Evolutionary conservation across 2,329 filamentous ascomycete genomes (phyloP).

Genomic region (Juglanconis sp.): DNA sequence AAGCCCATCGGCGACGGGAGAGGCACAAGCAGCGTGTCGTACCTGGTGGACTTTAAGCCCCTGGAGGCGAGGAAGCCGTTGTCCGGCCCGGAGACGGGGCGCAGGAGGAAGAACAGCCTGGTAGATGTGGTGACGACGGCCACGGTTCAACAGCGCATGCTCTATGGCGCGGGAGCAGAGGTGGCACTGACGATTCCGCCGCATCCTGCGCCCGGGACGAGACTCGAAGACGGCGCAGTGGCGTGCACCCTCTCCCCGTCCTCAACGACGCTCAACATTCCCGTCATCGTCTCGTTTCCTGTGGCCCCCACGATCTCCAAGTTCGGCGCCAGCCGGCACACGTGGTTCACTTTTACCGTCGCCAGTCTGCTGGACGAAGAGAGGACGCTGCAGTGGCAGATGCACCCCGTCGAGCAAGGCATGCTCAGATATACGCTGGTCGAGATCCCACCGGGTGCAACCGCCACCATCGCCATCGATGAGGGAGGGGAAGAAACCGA

Average conservation of each 20-base stretch:
- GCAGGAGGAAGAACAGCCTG: not conserved
- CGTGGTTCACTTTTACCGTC: constrained; percentile 19
- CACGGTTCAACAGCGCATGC: constrained; percentile 9
- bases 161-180: constrained; percentile 10
- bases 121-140: not conserved
- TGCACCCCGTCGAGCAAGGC: constrained; percentile 17
- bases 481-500: not conserved
- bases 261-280: constrained; percentile 6
- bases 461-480: not conserved
- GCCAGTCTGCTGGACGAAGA: constrained; percentile 8
- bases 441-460: not conserved
- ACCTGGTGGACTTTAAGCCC: constrained; percentile 16
- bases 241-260: constrained; percentile 7
- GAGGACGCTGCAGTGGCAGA: constrained; percentile 19
- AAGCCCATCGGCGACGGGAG: constrained; percentile 17
- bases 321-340: constrained; percentile 14
- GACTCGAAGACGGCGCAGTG: constrained; percentile 1
- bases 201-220: not conserved
- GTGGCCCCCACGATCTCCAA: constrained; percentile 2
- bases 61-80: constrained; percentile 5
- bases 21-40: constrained; percentile 9
- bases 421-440: constrained; percentile 17
- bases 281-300: not conserved
- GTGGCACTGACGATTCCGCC: constrained; percentile 12
- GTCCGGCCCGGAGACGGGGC: not conserved